Percentiles rank a stretch among this genome's conserved stretches.
These are phyloP conservation scores for Solanum hybrid DNA, from an alignment of 305 asterid species.

Conservation along the genomic window DNA sequence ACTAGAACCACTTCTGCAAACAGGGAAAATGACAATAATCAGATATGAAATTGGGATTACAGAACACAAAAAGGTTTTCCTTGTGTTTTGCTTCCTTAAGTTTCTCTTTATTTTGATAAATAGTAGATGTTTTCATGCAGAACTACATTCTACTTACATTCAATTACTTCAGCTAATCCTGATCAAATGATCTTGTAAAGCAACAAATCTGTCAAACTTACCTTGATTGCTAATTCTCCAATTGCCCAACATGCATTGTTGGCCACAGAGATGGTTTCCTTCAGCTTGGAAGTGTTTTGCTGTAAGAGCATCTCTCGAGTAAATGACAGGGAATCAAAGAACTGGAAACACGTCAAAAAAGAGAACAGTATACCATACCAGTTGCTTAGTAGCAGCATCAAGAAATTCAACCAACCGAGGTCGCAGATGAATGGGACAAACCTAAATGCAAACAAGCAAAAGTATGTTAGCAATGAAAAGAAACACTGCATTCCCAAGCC, in stretches of 20 bases:
- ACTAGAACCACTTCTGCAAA: not conserved
- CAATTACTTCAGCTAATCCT: not conserved
- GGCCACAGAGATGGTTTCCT: conserved; percentile 85
- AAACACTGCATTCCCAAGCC: not conserved
- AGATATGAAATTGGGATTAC: not conserved
- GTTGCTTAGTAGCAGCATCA: conserved; percentile 81
- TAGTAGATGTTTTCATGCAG: not conserved
- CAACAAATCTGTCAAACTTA: conserved; percentile 12
- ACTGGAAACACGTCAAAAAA: not conserved
- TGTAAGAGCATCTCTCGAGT: conserved; percentile 20
- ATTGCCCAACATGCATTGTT: conserved; percentile 99
- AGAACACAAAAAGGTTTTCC: not conserved
- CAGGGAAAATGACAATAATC: not conserved
- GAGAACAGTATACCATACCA: conserved; percentile 43
- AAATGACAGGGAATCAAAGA: conserved; percentile 8
- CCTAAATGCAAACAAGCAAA: conserved; percentile 42
- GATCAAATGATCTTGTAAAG: not conserved
- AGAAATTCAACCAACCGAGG: conserved; percentile 77
- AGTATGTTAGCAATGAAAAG: not conserved
- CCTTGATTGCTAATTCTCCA: conserved; percentile 97
- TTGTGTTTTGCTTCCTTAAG: not conserved
- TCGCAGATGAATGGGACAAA: conserved; percentile 85
- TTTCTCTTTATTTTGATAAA: not conserved
- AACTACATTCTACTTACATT: not conserved
- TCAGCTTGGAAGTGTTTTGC: conserved; percentile 84